These are phyloP conservation scores for Solanum chaucha DNA, from an alignment of 257 asterid genomes.

Conservation along the genomic window DNA sequence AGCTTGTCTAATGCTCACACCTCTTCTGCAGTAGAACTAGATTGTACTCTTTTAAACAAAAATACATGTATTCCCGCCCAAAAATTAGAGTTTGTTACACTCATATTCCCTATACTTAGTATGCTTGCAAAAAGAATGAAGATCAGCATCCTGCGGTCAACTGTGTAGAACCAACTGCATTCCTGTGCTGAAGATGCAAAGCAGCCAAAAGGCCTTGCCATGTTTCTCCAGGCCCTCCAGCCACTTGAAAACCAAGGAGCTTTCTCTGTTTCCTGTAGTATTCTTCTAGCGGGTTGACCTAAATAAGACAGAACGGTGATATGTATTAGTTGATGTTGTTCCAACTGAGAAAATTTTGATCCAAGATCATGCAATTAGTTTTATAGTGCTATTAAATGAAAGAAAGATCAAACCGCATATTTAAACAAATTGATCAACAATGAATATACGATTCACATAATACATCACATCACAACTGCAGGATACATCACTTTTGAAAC, in stretches of 20 bases:
- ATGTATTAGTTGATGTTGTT: not conserved
- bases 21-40: not conserved
- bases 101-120: not conserved
- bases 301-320: not conserved
- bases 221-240: slow-evolving; percentile 60
- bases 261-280: slow-evolving; percentile 75
- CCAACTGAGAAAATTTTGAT: not conserved
- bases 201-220: slow-evolving; percentile 94
- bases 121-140: slow-evolving; percentile 1
- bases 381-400: not conserved
- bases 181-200: slow-evolving; percentile 70
- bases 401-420: not conserved
- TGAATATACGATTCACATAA: not conserved
- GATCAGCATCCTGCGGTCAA: slow-evolving; percentile 40
- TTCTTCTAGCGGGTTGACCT: slow-evolving; percentile 77
- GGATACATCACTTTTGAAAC: not conserved
- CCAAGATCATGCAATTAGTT: not conserved
- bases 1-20: not conserved
- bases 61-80: not conserved
- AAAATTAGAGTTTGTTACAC: not conserved
- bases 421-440: not conserved
- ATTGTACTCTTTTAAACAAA: not conserved
- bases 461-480: not conserved
- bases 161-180: slow-evolving; percentile 39
- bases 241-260: slow-evolving; percentile 69